Conservation (phyloP, 2,329 filamentous ascomycete genomes). For the Cercospora sojina region DNA sequence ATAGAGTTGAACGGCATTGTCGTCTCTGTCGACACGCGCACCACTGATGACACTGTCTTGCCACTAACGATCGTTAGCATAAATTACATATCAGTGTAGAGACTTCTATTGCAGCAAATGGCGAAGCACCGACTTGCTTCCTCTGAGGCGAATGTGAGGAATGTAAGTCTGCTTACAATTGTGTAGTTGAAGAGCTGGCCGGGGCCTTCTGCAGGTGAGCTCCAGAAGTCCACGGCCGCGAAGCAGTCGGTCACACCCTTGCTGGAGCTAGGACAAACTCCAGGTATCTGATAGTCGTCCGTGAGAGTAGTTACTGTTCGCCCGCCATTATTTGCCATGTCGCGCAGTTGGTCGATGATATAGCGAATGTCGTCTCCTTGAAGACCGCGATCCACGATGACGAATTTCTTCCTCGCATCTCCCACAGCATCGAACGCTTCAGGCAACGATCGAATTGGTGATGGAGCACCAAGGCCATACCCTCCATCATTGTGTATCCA, state of each 20-base stretch:
- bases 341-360: conserved; percentile 65
- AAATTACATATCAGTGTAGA: neutral
- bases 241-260: conserved; percentile 68
- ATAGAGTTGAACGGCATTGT: conserved; percentile 74
- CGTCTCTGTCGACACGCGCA: conserved; percentile 62
- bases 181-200: conserved; percentile 76
- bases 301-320: conserved; percentile 57
- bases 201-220: conserved; percentile 67
- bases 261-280: conserved; percentile 57
- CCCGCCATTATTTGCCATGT: conserved; percentile 55
- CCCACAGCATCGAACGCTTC: conserved; percentile 60
- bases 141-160: neutral
- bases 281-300: conserved; percentile 57
- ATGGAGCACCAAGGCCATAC: conserved; percentile 66
- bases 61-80: neutral
- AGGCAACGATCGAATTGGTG: conserved; percentile 61
- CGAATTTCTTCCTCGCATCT: conserved; percentile 64
- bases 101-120: neutral
- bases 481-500: conserved; percentile 73
- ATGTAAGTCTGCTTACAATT: neutral
- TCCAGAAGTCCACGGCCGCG: conserved; percentile 71
- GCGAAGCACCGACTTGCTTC: neutral
- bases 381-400: conserved; percentile 72
- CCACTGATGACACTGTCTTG: conserved; percentile 73
- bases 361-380: conserved; percentile 66